Base-by-base conservation (phyloP, 257 asterid species). In the Dorcoceras hygrometricum region DNA sequence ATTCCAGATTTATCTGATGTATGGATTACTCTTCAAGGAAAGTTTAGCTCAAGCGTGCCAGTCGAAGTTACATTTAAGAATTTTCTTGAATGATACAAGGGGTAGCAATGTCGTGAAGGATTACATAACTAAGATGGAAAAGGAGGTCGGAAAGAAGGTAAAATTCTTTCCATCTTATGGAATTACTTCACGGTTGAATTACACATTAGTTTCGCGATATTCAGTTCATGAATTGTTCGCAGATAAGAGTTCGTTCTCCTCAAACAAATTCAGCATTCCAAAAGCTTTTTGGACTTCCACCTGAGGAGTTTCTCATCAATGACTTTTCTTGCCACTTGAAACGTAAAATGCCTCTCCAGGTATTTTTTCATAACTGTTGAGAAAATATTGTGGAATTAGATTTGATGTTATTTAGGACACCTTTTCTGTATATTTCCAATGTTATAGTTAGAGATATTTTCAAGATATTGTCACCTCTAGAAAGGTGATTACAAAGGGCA, bases 91-190 rank as follows among this genome's bases (percentile, higher is more conserved):
- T 75, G 86, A 90, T 70, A 82, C 84, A 18, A 88, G 79, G 73
- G 96, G 96, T 51, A 75, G 77, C 73, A 89, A 87, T 79, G 91
- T 83, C 74, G 90, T 80, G 66, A 80, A 78, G 78, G 96, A 94
- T 73, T 90, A 88, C 81, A 48, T 94, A 68, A 78, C 86, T 23
- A 94, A 84, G 86, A 89, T 94, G 99, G 98, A 90, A 86, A 90
- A 94, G 84, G 99, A 94, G 73, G 96, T 94, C 51, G 98, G 98
- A 53, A 90, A 94, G 80, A 94, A 94, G 97, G 99, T 94, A 75
- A 77, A 59, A 62, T 62, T 54, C 10, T 26, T 26, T 65, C 70
- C 74, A 60, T 27, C 74, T 29, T 66, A 56, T 7, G 3, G 22
- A 51, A 39, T 65, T 39, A 39, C 78, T 66, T 70, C 63, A 28